These are phyloP conservation scores for Hericium rajendrae DNA, from an alignment of 768 basidiomycete genomes.

Conservation along the genomic window DNA sequence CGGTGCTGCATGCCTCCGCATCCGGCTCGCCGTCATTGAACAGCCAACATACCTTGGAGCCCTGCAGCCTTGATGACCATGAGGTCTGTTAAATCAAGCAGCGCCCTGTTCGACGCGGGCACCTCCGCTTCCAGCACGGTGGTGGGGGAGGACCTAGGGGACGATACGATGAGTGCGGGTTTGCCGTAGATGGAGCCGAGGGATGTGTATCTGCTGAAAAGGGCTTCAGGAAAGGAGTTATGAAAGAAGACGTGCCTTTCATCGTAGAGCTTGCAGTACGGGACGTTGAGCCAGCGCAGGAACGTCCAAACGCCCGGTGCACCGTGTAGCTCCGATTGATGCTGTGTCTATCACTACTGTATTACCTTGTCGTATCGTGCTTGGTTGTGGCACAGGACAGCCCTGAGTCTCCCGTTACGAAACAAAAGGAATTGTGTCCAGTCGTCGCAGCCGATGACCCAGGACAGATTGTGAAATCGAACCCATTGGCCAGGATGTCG, in stretches of 20 bases:
- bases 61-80: background rate
- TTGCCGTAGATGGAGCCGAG: slow-evolving; percentile 92
- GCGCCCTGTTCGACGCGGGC: background rate
- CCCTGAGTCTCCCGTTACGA: too few relatives aligned
- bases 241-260: slow-evolving; percentile 48
- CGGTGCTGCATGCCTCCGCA: background rate
- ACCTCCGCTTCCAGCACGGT: background rate
- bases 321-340: slow-evolving; percentile 96
- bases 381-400: too few relatives aligned
- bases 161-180: slow-evolving; percentile 50
- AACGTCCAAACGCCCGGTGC: slow-evolving; percentile 81
- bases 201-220: slow-evolving; percentile 71
- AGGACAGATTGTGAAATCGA: too few relatives aligned
- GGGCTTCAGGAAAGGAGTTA: background rate
- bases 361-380: too few relatives aligned
- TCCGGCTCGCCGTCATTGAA: background rate
- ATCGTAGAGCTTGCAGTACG: slow-evolving; percentile 87
- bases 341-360: slow-evolving; percentile 48
- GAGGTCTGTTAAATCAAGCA: slow-evolving; percentile 1
- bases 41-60: background rate
- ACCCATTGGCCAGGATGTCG: too few relatives aligned
- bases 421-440: too few relatives aligned
- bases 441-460: too few relatives aligned
- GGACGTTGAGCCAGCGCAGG: slow-evolving; percentile 63
- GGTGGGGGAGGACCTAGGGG: slow-evolving; percentile 12